phyloP scores from a whole-genome alignment of 805 yeast genomes.

The Metschnikowia arizonensis region DNA sequence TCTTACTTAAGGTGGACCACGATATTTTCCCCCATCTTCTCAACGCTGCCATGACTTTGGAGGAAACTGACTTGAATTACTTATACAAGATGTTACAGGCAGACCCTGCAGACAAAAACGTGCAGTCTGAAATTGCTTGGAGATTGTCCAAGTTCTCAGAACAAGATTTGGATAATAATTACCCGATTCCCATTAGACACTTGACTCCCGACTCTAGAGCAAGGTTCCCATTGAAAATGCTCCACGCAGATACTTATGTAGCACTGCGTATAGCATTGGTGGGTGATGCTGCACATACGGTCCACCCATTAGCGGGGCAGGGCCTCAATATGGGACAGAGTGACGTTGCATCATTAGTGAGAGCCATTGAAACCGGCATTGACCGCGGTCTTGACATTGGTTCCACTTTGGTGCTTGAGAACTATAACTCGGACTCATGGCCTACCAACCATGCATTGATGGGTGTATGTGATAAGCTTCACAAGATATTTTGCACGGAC shows the following conservation, averaged over 20 bases:
- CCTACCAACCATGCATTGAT: conserved; percentile 73
- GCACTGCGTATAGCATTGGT: conserved; percentile 84
- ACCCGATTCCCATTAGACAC: conserved; percentile 62
- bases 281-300: conserved; percentile 97
- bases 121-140: conserved; percentile 71
- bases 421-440: conserved; percentile 80
- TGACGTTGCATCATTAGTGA: conserved; percentile 71
- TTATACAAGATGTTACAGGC: conserved; percentile 45
- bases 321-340: conserved; percentile 97
- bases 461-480: conserved; percentile 89
- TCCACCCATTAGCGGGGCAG: conserved; percentile 97
- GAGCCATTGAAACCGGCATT: conserved; percentile 65
- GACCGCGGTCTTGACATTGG: conserved; percentile 88
- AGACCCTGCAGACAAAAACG: conserved; percentile 42
- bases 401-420: conserved; percentile 71
- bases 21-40: conserved; percentile 64
- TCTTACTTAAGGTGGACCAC: conserved; percentile 55
- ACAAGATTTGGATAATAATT: conserved; percentile 51
- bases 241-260: conserved; percentile 88
- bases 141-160: conserved; percentile 45
- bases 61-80: conserved; percentile 70
- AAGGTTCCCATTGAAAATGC: conserved; percentile 79
- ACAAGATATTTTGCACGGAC: conserved; percentile 77
- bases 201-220: conserved; percentile 70
- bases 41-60: conserved; percentile 83